Evolutionary conservation across 805 yeast genomes (phyloP).

Genomic region (Brettanomyces nanus): DNA sequence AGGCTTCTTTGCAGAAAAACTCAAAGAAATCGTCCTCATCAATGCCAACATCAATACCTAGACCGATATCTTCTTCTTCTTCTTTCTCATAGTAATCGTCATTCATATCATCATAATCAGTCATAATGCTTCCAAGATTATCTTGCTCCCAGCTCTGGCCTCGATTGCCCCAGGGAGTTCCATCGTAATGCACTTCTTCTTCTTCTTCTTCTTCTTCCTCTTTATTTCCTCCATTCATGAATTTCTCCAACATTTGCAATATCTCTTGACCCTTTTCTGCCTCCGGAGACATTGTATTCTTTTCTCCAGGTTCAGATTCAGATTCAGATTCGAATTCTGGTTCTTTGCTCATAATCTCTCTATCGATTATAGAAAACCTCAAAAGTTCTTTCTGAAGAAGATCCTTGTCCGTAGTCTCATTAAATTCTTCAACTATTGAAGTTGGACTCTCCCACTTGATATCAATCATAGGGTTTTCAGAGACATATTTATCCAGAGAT

Average conservation of each 20-base stretch:
- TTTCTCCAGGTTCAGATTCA: too few relatives aligned
- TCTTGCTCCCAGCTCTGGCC: constrained; percentile 10
- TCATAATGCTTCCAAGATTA: too few relatives aligned
- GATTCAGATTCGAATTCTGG: constrained; percentile 14
- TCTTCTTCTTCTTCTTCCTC: constrained; percentile 9
- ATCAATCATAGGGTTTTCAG: not conserved
- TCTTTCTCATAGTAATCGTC: not conserved
- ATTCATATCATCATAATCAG: not conserved
- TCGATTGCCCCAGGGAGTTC: not conserved
- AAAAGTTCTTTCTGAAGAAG: constrained; percentile 24
- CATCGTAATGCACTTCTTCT: not conserved
- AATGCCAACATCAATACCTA: constrained; percentile 32
- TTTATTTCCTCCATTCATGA: constrained; percentile 16
- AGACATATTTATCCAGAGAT: constrained; percentile 3
- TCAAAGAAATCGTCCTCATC: constrained; percentile 69
- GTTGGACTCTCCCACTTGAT: not conserved
- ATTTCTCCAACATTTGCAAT: constrained; percentile 15
- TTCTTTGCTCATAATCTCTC: constrained; percentile 14
- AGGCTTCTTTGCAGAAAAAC: constrained; percentile 47
- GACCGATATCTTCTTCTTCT: constrained; percentile 4
- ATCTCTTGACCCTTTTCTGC: constrained; percentile 15
- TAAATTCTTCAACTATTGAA: constrained; percentile 9
- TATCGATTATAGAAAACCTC: constrained; percentile 13
- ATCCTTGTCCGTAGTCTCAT: constrained; percentile 11
- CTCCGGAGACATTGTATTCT: constrained; percentile 3